phyloP scores from a whole-genome alignment of 73 alveolate genomes.

The Strombidium stylifer region DNA sequence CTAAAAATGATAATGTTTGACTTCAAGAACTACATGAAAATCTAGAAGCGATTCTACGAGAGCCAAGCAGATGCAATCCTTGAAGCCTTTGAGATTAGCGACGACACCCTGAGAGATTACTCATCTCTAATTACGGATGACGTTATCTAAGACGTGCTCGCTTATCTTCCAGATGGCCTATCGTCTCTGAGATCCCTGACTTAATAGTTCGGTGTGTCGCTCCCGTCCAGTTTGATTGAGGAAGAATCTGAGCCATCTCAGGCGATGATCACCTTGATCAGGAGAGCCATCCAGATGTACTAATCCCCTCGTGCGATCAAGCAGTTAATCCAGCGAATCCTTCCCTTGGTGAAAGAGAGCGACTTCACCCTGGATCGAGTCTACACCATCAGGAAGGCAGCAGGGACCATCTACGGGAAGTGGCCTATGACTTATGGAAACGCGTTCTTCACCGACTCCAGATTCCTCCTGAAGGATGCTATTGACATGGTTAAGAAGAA shows the following conservation, averaged over 20 bases:
- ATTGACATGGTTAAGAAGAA: slow-evolving; percentile 9
- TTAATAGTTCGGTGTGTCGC: too few relatives aligned
- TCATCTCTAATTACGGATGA: too few relatives aligned
- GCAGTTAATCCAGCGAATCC: not conserved
- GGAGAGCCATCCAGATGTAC: too few relatives aligned
- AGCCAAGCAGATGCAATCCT: not conserved
- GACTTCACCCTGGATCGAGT: slow-evolving; percentile 42
- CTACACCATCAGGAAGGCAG: slow-evolving; percentile 48
- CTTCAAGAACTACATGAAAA: not conserved
- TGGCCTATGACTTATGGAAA: slow-evolving; percentile 76
- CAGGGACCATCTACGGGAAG: slow-evolving; percentile 54
- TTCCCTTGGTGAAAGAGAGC: not conserved
- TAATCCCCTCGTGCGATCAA: too few relatives aligned
- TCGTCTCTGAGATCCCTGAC: too few relatives aligned
- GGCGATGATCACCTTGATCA: not conserved
- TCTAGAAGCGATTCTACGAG: not conserved
- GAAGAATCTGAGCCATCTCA: not conserved
- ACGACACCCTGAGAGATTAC: not conserved
- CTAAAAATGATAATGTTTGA: slow-evolving; percentile 13
- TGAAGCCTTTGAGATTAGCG: not conserved
- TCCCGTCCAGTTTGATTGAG: too few relatives aligned
- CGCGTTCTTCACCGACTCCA: slow-evolving; percentile 60
- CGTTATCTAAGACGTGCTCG: too few relatives aligned
- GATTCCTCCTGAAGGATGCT: slow-evolving; percentile 43
- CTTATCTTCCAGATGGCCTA: too few relatives aligned